Percentiles rank a stretch among this genome's conserved stretches.
Conservation (phyloP, 1,284 basidiomycete genomes). For the Schizophyllum commune region DNA sequence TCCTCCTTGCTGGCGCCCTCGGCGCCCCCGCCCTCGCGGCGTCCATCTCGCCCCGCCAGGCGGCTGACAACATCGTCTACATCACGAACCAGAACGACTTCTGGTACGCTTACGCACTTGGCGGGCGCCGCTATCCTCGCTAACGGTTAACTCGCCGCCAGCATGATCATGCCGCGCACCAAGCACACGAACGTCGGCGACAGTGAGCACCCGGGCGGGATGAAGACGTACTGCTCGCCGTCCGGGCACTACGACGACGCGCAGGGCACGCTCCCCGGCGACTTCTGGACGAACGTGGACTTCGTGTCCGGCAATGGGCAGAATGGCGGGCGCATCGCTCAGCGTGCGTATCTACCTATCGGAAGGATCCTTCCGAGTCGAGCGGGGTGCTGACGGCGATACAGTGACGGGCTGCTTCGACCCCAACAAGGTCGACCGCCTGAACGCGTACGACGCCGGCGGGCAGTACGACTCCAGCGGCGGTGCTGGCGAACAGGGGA, state of each 20-base stretch:
- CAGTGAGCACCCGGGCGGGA: slow-evolving; percentile 27
- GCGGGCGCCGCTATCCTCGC: too few species aligned
- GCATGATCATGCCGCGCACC: too few species aligned
- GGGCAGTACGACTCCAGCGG: slow-evolving; percentile 31
- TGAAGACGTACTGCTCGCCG: slow-evolving; percentile 29
- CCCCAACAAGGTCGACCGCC: slow-evolving; percentile 18
- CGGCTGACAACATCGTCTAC: too few species aligned
- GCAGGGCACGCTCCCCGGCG: slow-evolving; percentile 23
- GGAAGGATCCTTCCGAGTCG: not conserved
- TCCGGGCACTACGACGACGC: slow-evolving; percentile 16
- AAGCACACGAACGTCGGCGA: slow-evolving; percentile 27
- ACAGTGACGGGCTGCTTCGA: slow-evolving; percentile 29
- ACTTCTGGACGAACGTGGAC: slow-evolving; percentile 27
- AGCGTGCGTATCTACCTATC: slow-evolving; percentile 16
- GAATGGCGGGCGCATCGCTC: slow-evolving; percentile 23
- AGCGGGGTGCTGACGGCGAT: not conserved
- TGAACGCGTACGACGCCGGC: slow-evolving; percentile 25
- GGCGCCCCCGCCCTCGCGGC: too few species aligned
- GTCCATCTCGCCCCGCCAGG: too few species aligned
- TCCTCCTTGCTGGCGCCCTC: too few species aligned
- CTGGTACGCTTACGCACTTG: too few species aligned
- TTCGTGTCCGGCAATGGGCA: slow-evolving; percentile 24
- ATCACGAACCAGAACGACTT: too few species aligned
- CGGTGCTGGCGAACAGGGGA: slow-evolving; percentile 24
- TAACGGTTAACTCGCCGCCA: too few species aligned